Base-by-base conservation (phyloP, 495 filamentous ascomycete genomes). In the Hapsidospora chrysogenum region DNA sequence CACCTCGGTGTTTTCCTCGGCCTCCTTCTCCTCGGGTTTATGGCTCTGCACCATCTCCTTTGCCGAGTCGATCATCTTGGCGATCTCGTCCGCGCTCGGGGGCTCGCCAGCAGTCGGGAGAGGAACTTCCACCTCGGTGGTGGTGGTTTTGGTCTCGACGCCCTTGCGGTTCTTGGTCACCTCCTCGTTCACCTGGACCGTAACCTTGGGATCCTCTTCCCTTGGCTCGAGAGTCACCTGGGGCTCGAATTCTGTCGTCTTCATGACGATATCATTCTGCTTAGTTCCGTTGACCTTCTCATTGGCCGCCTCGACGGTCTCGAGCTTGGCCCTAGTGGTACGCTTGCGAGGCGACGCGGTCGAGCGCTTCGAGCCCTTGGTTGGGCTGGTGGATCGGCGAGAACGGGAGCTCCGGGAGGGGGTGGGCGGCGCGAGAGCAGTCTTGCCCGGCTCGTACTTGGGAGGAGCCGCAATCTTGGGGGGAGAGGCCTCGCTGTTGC, bases 1-100 rank as follows among this genome's bases (percentile, higher is more conserved):
- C 15, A 25, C 33, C 9, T 28, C 22, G 4, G 20, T 15, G n/a
- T 25, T 16, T 1, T 26, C 33, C 13, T 21, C 33, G 16, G n/a
- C 13, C 9, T 33, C 31, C 18, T 33, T 22, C 4, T 26, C 33
- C 23, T 25, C 11, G 23, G 23, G 6, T 11, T 26, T 26, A 6
- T 26, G 23, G 36, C 80, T 80, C 34, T 79, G 70, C 4, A 96
- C 89, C 84, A 95, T 93, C 43, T 74, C 73, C 52, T 79, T 84
- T 5, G 89, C 89, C 52, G 80, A 69, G 31, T 72, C 76, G 30
- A 96, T 75, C 78, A 95, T 80, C 21, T 76, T 66, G 37, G 80
- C 63, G 0, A 85, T 74, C 34, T 80, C 75, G 27, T 80, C 80
- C 2, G 79, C 69, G 8, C 78, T 64, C 0, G 81, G 80, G 8